phyloP scores from a whole-genome alignment of 345 rosid genomes.

The Draba incana region DNA sequence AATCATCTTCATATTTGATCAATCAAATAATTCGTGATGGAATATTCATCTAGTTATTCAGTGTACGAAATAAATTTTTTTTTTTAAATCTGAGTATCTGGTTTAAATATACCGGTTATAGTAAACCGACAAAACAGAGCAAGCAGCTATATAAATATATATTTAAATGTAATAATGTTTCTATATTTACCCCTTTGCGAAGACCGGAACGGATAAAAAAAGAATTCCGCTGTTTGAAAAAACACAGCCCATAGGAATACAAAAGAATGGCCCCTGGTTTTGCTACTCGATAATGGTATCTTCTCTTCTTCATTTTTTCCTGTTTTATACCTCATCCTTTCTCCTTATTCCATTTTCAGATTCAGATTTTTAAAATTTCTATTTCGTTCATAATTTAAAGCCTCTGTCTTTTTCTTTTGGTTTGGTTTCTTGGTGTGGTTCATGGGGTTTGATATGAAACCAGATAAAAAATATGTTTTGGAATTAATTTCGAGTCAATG shows the following conservation, averaged over 20 bases:
- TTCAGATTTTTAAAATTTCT: neutral
- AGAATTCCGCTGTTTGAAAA: constrained; percentile 40
- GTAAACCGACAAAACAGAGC: constrained; percentile 3
- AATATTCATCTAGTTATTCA: no score
- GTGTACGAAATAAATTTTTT: no score
- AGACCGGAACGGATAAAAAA: constrained; percentile 40
- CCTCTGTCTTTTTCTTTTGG: neutral
- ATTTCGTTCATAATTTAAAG: neutral
- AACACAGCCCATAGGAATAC: constrained; percentile 38
- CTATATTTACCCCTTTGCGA: constrained; percentile 29
- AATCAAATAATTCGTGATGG: no score
- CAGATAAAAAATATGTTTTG: constrained; percentile 47
- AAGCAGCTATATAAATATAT: neutral
- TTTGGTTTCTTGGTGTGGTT: constrained; percentile 21
- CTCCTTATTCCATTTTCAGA: constrained; percentile 4
- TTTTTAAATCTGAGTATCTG: no score
- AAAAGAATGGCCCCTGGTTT: constrained; percentile 43
- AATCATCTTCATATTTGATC: neutral
- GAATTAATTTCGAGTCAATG: constrained; percentile 40
- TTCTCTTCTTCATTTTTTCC: neutral
- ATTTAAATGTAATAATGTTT: neutral
- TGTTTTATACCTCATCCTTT: constrained; percentile 27
- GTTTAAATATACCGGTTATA: constrained; percentile 7
- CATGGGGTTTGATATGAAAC: constrained; percentile 70
- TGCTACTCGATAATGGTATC: constrained; percentile 29